Base-by-base conservation (phyloP, 345 rosid genomes). In the Brassica juncea region DNA sequence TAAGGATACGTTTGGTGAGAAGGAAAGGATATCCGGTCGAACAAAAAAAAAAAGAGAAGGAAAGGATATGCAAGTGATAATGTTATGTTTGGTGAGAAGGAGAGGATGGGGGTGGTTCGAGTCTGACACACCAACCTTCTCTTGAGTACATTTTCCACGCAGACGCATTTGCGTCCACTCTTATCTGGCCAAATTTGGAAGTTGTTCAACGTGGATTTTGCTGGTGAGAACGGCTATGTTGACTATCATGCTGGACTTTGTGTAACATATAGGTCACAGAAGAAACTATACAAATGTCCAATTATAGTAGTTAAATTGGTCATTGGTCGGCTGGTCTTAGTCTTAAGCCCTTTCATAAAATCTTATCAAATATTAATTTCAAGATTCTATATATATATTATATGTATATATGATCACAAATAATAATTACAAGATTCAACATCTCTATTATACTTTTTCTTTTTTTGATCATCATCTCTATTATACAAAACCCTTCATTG, bases 401-500 rank as follows among this genome's bases (percentile, higher is more conserved):
- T 19, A 44, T 16, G 42, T 64, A 54, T 4, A 8, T 19, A n/a
- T 55, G 34, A 1, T 68, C 49, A 31, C n/a, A n/a, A n/a, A n/a
- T n/a, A n/a, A n/a, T 49, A 60, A 42, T 11, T 19, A 42, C 68
- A 61, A 32, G 63, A 15, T 77, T 52, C 6, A 31, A 32, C 35
- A 32, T 32, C 35, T 32, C 6, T 32, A 32, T 32, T 32, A 32
- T 32, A 32, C 35, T 31, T 31, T 31, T 31, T 31, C 2, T 31
- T 32, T 32, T 32, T 32, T 32, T 19, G 21, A 32, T 32, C 35
- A 32, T 32, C 37, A 32, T 39, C 42, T 35, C 37, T 65, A 49
- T 68, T 68, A 62, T 74, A 62, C 79, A 74, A 35, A 79, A 67
- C 57, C 21, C 62, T 8, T 78, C 57, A 9, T 23, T 59, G 64